Conservation (phyloP, 1,139 yeast genomes). For the Debaryomyces nepalensis region DNA sequence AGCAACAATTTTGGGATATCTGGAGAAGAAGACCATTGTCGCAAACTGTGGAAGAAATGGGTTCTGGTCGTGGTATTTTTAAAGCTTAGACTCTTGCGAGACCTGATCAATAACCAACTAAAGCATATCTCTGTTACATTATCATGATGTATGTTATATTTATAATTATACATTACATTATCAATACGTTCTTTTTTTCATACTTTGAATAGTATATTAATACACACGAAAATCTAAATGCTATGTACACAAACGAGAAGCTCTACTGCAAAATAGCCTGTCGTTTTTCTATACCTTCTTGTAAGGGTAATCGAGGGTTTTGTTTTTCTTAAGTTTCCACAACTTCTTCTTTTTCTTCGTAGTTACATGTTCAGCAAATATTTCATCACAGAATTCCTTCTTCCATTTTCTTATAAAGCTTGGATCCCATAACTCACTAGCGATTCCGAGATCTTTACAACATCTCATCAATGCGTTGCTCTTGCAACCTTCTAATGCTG, state of each 20-base stretch:
- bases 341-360: constrained; percentile 85
- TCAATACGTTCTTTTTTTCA: constrained; percentile 1
- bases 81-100: constrained; percentile 27
- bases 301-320: constrained; percentile 80
- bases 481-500: constrained; percentile 97
- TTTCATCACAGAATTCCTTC: constrained; percentile 74
- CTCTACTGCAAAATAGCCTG: neutral
- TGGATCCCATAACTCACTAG: constrained; percentile 98
- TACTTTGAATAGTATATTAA: constrained; percentile 6
- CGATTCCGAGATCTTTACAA: constrained; percentile 95
- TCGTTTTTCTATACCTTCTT: constrained; percentile 32
- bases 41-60: constrained; percentile 77
- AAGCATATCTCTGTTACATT: constrained; percentile 8
- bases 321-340: constrained; percentile 84
- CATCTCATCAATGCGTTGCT: constrained; percentile 97
- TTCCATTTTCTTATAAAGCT: constrained; percentile 82
- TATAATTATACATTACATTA: constrained; percentile 6
- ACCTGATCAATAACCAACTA: neutral
- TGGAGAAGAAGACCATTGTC: constrained; percentile 82
- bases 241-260: constrained; percentile 3
- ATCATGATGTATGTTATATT: constrained; percentile 3
- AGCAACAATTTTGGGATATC: constrained; percentile 83
- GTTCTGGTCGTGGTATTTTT: constrained; percentile 63
- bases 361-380: constrained; percentile 82
- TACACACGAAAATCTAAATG: constrained; percentile 3